These are phyloP conservation scores for Phytophthora lateralis DNA, from an alignment of 352 stramenopile genomes.

Conservation along the genomic window DNA sequence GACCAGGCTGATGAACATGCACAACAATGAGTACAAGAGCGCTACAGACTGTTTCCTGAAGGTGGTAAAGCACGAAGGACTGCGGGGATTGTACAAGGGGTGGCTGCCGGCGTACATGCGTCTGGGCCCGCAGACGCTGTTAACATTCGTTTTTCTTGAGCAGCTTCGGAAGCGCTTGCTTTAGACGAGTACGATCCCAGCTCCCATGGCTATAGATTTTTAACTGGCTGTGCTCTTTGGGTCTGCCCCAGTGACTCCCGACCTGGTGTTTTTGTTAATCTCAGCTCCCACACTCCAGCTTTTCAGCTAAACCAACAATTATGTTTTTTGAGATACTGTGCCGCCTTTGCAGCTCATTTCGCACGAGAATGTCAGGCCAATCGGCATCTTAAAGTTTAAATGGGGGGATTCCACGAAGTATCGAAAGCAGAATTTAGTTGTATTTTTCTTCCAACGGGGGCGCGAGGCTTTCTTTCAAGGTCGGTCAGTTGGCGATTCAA, in stretches of 20 bases:
- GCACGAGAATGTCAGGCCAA: too few relatives aligned
- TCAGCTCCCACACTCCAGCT: background rate
- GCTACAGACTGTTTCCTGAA: conserved; percentile 85
- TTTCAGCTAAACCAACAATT: background rate
- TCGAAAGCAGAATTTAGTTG: too few relatives aligned
- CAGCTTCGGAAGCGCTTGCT: conserved; percentile 77
- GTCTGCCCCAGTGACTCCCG: too few relatives aligned
- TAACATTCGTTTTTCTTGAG: conserved; percentile 89
- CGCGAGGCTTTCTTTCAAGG: background rate
- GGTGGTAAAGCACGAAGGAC: conserved; percentile 74
- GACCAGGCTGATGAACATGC: conserved; percentile 87
- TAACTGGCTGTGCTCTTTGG: too few relatives aligned
- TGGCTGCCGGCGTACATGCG: conserved; percentile 87
- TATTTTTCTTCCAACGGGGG: too few relatives aligned
- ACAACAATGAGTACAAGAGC: conserved; percentile 77
- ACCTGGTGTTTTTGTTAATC: too few relatives aligned
- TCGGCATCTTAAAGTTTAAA: too few relatives aligned
- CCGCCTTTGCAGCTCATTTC: too few relatives aligned
- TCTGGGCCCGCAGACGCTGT: conserved; percentile 77
- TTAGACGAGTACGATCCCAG: conserved; percentile 16
- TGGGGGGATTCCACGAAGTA: too few relatives aligned
- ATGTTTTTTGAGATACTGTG: background rate
- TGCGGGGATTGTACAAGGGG: conserved; percentile 83
- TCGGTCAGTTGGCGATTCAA: background rate
- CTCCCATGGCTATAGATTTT: background rate